Conservation (phyloP, 1,284 basidiomycete genomes). For the Cystobasidium sp. region DNA sequence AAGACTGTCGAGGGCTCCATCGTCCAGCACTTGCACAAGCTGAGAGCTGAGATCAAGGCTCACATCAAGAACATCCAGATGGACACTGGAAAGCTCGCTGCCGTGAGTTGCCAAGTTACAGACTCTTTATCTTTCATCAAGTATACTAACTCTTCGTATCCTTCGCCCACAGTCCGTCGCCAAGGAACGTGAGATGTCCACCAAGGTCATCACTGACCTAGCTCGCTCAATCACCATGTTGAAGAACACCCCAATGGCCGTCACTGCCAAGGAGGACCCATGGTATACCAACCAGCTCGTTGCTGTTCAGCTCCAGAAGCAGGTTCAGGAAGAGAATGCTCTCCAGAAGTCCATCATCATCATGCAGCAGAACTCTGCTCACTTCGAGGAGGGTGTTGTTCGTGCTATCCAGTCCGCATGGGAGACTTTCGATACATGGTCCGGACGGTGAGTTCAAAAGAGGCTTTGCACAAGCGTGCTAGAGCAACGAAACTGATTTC, state of each 20-base stretch:
- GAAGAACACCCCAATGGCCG: slow-evolving; percentile 92
- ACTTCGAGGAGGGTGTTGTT: slow-evolving; percentile 97
- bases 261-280: slow-evolving; percentile 83
- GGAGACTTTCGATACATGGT: slow-evolving; percentile 98
- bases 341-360: slow-evolving; percentile 98
- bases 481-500: background rate
- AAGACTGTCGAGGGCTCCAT: slow-evolving; percentile 96
- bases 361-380: slow-evolving; percentile 95
- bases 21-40: slow-evolving; percentile 95
- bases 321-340: slow-evolving; percentile 94
- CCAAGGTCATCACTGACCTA: slow-evolving; percentile 84
- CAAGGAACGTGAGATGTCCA: slow-evolving; percentile 88
- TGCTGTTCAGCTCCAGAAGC: slow-evolving; percentile 80
- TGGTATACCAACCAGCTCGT: slow-evolving; percentile 79
- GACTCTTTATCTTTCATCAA: background rate
- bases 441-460: slow-evolving; percentile 57
- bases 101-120: slow-evolving; percentile 53
- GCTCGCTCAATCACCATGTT: slow-evolving; percentile 83
- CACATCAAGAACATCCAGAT: slow-evolving; percentile 74
- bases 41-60: slow-evolving; percentile 92
- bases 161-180: slow-evolving; percentile 67
- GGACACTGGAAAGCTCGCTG: slow-evolving; percentile 76
- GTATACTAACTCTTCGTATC: background rate
- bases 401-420: slow-evolving; percentile 94
- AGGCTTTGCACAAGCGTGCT: no score